Conservation (phyloP, 768 basidiomycete genomes). For the Suillus spraguei region DNA sequence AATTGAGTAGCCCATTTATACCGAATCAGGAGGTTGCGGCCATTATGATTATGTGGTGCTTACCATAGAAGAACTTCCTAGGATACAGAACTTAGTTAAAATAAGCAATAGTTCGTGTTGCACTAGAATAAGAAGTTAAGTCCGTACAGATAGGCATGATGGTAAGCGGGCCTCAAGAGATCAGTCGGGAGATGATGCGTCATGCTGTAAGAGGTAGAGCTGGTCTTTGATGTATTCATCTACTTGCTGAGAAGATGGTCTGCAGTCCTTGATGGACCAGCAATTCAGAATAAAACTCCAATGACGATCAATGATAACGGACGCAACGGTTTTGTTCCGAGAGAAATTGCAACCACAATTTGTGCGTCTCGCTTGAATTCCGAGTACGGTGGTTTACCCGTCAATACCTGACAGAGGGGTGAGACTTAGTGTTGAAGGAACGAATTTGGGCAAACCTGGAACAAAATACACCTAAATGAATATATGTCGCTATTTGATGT, state of each 20-base stretch:
- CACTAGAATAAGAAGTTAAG: neutral
- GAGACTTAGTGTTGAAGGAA: neutral
- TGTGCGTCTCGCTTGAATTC: constrained; percentile 16
- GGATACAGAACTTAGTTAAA: neutral
- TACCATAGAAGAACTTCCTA: neutral
- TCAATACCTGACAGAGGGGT: constrained; percentile 5
- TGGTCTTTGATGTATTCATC: constrained; percentile 31
- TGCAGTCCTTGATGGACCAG: constrained; percentile 21
- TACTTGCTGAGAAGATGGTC: constrained; percentile 15
- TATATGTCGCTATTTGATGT: constrained; percentile 43
- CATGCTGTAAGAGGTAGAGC: neutral
- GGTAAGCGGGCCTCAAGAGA: neutral
- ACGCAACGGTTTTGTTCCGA: constrained; percentile 11
- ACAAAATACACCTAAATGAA: constrained; percentile 36
- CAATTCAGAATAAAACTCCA: constrained; percentile 16
- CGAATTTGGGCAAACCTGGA: constrained; percentile 9
- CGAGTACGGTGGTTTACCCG: constrained; percentile 11
- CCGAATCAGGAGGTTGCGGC: neutral
- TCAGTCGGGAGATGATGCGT: too few relatives aligned
- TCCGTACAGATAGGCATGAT: neutral
- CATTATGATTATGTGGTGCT: neutral
- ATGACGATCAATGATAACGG: constrained; percentile 1
- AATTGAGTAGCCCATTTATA: neutral
- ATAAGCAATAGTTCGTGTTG: neutral
- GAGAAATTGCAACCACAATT: constrained; percentile 12